Evolutionary conservation across 2,329 filamentous ascomycete species (phyloP), one percentile per base, ranked within the genome.

Genomic region (Diaporthe aspalathi): DNA sequence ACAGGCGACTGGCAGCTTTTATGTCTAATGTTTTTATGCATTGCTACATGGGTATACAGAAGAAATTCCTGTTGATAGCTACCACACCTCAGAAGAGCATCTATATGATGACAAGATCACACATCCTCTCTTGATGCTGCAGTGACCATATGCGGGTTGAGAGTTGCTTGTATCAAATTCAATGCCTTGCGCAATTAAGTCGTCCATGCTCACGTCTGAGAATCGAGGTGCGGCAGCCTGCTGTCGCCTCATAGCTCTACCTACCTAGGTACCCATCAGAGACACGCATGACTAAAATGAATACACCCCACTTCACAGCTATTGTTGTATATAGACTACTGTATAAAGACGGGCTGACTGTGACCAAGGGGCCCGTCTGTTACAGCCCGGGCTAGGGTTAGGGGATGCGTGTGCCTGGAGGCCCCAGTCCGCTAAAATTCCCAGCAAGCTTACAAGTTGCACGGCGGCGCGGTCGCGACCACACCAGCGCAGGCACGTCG

Each of bases 11-110:
- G 71, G 54, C 56, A 67, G 52, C 50, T 70, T 62, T 73, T 66
- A 71, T 71, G 68, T 73, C 50, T 73, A 73, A 73, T 73, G 71
- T 73, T 62, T n/a, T 72, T 66, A 65, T 71, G 69, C 71, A 73
- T 73, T 43, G 57, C 65, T 73, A 71, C 66, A 57, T 53, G 69
- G 71, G 52, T 56, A 71, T 53, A 22, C n/a, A n/a, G n/a, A n/a
- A n/a, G 9, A 11, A 45, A 43, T 20, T 53, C 50, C 56, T 43
- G 45, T 73, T 69, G 56, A 52, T 73, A 71, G 71, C 66, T 60
- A 60, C 45, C 57, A 60, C 68, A 66, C 65, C 68, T 67, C 47
- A 62, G 22, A 68, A 40, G 43, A 57, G 27, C 40, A 45, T 71
- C 56, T 53, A 67, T 38, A 45, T 32, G n/a, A 27, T 65, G 43